Base-by-base conservation (phyloP, 2,329 filamentous ascomycete species). In the Claviceps sp. region DNA sequence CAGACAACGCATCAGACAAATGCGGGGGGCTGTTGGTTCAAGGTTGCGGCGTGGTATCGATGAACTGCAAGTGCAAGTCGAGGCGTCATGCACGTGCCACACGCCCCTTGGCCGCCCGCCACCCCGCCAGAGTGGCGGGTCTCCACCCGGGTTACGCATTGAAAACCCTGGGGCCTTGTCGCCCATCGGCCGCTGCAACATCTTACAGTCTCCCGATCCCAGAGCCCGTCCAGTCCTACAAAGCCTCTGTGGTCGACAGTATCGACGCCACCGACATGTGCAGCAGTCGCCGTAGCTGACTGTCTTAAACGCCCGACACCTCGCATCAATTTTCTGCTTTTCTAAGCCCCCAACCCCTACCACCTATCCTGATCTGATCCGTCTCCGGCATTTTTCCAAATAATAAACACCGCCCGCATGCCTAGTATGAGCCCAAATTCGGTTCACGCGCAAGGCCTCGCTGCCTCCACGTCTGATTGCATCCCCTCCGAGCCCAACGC, bases 401-500 rank as follows among this genome's bases (percentile, higher is more conserved):
- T 3, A 22, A 22, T 22, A 22, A 13, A 24, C 20, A 24, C 13
- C 20, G 41, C 20, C 6, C 20, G 42, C 7, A 24, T 43, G 20
- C 42, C 42, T 24, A 64, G 58, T 54, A 68, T 69, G 64, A 59
- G 62, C 50, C 61, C 63, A 18, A 18, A 40, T 34, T 57, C 62
- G 54, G 59, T 61, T 49, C 62, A 61, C 50, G 67, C 71, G 54
- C 69, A 70, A 56, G 61, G 69, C 54, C 62, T 72, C 41, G 65
- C 67, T 55, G 63, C 69, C 55, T 64, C 72, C 30, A 62, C 67
- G 37, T 58, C 67, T 50, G 66, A 69, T 57, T 70, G 68, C 61
- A 66, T 72, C 38, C 71, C 73, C 20, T 65, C 72, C 55, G 73
- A 76, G 56, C 68, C 71, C 51, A 58, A 60, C 49, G 56, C 71